Percentiles rank a stretch among this genome's conserved stretches.
Evolutionary conservation across 371 early-diverging fungal genomes (phyloP).

Genomic region (Gilbertella persicaria): DNA sequence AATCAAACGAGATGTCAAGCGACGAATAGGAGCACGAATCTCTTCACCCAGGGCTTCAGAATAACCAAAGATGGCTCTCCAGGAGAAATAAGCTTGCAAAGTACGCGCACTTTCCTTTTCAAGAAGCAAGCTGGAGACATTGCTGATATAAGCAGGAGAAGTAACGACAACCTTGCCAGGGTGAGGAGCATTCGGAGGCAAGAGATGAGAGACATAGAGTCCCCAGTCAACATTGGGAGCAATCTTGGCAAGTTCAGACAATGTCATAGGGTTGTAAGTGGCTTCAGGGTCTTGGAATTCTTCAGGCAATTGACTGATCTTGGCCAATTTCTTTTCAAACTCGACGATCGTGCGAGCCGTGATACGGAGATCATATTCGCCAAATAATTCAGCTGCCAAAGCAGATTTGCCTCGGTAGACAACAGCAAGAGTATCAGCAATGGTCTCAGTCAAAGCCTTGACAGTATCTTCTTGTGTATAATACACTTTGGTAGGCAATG

Average conservation of each 20-base stretch:
- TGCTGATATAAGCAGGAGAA: slow-evolving; percentile 42
- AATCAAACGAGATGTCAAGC: slow-evolving; percentile 30
- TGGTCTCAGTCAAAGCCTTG: slow-evolving; percentile 29
- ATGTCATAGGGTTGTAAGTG: slow-evolving; percentile 50
- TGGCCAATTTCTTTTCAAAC: slow-evolving; percentile 51
- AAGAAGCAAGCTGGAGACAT: slow-evolving; percentile 33
- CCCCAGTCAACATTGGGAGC: slow-evolving; percentile 51
- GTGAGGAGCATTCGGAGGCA: slow-evolving; percentile 28
- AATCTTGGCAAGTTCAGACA: slow-evolving; percentile 37
- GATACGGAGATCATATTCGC: neutral
- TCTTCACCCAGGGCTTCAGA: slow-evolving; percentile 29
- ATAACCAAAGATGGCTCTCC: slow-evolving; percentile 38
- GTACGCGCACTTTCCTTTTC: slow-evolving; percentile 24
- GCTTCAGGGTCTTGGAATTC: slow-evolving; percentile 41
- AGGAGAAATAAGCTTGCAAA: slow-evolving; percentile 47
- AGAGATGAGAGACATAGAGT: slow-evolving; percentile 28
- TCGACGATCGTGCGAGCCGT: slow-evolving; percentile 42
- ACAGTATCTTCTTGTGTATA: slow-evolving; percentile 46
- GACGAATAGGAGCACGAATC: slow-evolving; percentile 34
- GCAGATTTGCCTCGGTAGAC: slow-evolving; percentile 8
- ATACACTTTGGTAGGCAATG: slow-evolving; percentile 61
- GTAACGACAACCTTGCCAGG: slow-evolving; percentile 38
- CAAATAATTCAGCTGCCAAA: neutral
- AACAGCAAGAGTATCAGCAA: slow-evolving; percentile 27
- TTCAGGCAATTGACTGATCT: slow-evolving; percentile 29